phyloP scores from a whole-genome alignment of 441 rosid species.

The Erysimum cheiri region DNA sequence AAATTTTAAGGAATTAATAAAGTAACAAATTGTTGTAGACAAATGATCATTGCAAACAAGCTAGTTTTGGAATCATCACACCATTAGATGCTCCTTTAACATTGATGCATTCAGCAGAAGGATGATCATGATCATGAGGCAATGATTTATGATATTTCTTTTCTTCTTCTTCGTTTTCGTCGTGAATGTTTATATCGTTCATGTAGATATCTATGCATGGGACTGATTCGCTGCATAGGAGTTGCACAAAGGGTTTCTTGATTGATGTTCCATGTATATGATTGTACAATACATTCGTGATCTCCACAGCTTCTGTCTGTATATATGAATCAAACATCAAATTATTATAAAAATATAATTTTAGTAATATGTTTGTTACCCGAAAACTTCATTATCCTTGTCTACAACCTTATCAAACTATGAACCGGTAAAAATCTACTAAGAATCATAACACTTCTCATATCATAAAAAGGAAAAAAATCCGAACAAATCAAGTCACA shows the following conservation, averaged over 20 bases:
- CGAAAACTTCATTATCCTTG: background rate
- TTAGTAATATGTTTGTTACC: background rate
- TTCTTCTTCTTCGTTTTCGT: conserved; percentile 10
- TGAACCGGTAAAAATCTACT: too few species aligned
- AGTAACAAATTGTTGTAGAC: background rate
- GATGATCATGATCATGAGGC: background rate
- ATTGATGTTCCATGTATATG: conserved; percentile 48
- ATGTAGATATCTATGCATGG: conserved; percentile 49
- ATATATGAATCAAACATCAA: background rate
- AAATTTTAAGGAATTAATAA: background rate
- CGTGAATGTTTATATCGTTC: conserved; percentile 39
- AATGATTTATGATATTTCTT: conserved; percentile 5
- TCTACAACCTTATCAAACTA: background rate
- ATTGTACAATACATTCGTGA: conserved; percentile 42
- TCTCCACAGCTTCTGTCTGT: conserved; percentile 53
- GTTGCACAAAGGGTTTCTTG: conserved; percentile 35
- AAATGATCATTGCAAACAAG: conserved; percentile 36
- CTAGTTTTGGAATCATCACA: conserved; percentile 36
- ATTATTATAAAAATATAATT: background rate
- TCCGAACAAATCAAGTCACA: background rate
- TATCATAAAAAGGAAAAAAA: too few species aligned
- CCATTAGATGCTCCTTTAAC: conserved; percentile 43
- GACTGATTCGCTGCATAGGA: conserved; percentile 47
- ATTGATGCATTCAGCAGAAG: conserved; percentile 46
- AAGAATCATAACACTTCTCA: too few species aligned